These are phyloP conservation scores for Dactylellina sp. DNA, from an alignment of 2,329 filamentous ascomycete genomes.

Conservation along the genomic window DNA sequence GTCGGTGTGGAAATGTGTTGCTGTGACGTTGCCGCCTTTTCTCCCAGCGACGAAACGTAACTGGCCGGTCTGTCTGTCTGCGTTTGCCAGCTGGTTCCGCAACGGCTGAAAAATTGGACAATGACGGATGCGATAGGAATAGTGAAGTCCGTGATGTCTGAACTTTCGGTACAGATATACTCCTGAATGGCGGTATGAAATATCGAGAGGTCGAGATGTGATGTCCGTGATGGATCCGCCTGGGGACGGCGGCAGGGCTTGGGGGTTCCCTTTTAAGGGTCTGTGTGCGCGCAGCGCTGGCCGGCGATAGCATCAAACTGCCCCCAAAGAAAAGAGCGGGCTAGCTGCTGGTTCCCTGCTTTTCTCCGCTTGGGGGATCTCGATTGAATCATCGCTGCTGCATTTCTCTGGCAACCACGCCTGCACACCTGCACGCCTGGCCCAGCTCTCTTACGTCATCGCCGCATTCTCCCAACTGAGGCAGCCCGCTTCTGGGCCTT, in stretches of 20 bases:
- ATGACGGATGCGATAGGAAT: constrained; percentile 5
- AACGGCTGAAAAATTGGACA: not conserved
- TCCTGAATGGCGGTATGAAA: no score
- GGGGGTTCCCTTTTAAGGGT: constrained; percentile 41
- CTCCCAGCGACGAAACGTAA: no score
- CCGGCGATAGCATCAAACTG: constrained; percentile 44
- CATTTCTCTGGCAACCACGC: not conserved
- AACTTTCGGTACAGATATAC: no score
- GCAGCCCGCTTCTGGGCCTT: no score
- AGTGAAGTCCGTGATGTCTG: no score
- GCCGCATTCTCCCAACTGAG: constrained; percentile 15
- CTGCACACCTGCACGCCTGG: no score
- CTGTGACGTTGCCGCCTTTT: constrained; percentile 27
- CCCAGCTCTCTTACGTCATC: constrained; percentile 21
- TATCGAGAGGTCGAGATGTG: not conserved
- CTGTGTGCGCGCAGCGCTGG: no score
- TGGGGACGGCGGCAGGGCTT: not conserved
- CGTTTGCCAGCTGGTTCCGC: no score
- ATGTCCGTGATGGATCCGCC: not conserved
- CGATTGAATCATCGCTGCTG: constrained; percentile 2
- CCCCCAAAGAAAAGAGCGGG: no score
- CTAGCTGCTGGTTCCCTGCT: constrained; percentile 14
- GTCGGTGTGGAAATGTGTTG: constrained; percentile 32
- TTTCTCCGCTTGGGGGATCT: constrained; percentile 11
- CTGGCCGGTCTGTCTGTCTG: no score